Evolutionary conservation across 116 monocot genomes (phyloP).

Genomic region (Phalaenopsis hybrid): DNA sequence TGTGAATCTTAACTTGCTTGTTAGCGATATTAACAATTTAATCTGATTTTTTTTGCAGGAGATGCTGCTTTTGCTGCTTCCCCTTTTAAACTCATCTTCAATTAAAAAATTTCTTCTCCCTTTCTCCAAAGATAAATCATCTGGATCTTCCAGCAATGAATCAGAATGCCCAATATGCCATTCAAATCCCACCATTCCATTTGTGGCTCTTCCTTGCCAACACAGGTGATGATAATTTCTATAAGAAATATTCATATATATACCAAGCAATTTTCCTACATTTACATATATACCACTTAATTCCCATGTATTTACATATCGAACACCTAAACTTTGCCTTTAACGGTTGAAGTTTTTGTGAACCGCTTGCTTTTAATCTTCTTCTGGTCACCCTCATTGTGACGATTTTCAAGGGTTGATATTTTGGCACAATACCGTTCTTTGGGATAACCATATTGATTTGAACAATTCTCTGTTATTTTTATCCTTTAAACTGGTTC

Average conservation of each 20-base stretch:
- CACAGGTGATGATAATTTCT: slow-evolving; percentile 52
- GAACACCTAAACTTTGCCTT: background rate
- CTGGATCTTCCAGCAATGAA: slow-evolving; percentile 54
- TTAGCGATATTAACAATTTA: background rate
- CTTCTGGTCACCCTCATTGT: background rate
- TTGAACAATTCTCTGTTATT: too few species aligned
- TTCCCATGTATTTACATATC: too few species aligned
- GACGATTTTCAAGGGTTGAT: background rate
- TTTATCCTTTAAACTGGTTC: too few species aligned
- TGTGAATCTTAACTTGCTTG: background rate
- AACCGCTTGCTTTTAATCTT: background rate
- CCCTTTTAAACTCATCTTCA: slow-evolving; percentile 80
- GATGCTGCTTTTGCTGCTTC: slow-evolving; percentile 95
- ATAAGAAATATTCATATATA: background rate
- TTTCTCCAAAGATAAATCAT: slow-evolving; percentile 75
- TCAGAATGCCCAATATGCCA: slow-evolving; percentile 75
- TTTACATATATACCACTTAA: too few species aligned
- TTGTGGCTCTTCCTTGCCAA: slow-evolving; percentile 84
- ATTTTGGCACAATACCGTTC: background rate
- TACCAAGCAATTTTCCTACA: too few species aligned
- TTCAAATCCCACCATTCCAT: slow-evolving; percentile 71
- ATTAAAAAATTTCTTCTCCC: slow-evolving; percentile 71
- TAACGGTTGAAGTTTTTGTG: background rate
- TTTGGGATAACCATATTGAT: too few species aligned
- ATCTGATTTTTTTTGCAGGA: slow-evolving; percentile 45